phyloP scores from a whole-genome alignment of 345 rosid genomes.

The Atalantia buxifolia region DNA sequence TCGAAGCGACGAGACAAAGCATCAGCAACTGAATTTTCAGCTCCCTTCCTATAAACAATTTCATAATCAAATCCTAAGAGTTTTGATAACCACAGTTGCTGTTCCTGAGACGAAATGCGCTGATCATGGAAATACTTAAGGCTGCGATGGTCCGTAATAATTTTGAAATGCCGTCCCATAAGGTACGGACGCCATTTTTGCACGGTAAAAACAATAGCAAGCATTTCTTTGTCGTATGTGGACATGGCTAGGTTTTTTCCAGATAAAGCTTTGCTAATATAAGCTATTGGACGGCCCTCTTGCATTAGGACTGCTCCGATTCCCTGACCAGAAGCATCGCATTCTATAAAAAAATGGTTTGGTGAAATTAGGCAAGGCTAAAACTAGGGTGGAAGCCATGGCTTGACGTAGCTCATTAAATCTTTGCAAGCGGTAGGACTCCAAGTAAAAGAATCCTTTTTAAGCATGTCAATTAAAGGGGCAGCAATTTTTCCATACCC shows the following conservation, averaged over 20 bases:
- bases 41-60: neutral
- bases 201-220: neutral
- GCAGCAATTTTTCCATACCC: neutral
- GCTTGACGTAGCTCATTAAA: neutral
- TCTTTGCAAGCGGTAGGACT: neutral
- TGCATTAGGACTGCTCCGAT: neutral
- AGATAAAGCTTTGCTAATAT: neutral
- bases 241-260: neutral
- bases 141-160: neutral
- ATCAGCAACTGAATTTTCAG: no score
- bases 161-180: neutral
- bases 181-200: neutral
- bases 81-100: neutral
- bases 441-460: neutral
- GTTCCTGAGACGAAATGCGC: neutral
- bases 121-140: neutral
- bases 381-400: neutral
- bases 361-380: neutral
- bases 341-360: neutral
- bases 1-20: neutral
- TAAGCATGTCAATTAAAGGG: neutral
- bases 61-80: neutral
- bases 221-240: neutral
- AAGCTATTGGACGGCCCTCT: neutral
- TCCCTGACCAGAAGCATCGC: neutral